These are phyloP conservation scores for Potentilla sterilis DNA, from an alignment of 306 rosid species.

Conservation along the genomic window DNA sequence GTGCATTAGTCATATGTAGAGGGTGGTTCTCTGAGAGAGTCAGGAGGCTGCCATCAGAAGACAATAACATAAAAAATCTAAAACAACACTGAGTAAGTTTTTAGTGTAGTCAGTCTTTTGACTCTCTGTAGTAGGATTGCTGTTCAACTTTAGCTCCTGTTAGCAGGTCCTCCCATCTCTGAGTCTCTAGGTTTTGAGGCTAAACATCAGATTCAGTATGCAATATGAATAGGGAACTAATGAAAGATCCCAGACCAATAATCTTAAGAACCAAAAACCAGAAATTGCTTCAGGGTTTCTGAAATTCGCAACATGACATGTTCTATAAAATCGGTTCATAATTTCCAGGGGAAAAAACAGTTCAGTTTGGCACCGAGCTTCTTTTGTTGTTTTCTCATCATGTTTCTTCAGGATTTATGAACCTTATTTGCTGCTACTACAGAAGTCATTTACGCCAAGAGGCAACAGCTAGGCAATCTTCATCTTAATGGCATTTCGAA, in stretches of 20 bases:
- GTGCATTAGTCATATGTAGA: no score
- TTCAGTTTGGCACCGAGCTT: slow-evolving; percentile 3
- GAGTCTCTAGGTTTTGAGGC: background rate
- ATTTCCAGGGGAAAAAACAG: background rate
- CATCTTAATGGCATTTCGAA: background rate
- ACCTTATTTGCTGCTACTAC: background rate
- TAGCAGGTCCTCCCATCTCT: background rate
- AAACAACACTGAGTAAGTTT: background rate
- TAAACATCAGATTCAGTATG: background rate
- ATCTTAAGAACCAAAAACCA: no score
- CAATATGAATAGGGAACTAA: background rate
- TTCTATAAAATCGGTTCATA: background rate
- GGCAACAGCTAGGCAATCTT: background rate
- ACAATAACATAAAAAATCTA: background rate
- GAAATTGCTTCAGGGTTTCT: background rate
- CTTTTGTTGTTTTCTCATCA: slow-evolving; percentile 5
- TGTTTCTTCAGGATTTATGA: slow-evolving; percentile 6
- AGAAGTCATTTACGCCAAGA: background rate
- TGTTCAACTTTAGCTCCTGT: background rate
- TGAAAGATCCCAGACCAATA: background rate
- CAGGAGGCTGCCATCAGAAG: background rate
- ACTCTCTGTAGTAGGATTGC: background rate
- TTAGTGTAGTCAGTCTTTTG: background rate
- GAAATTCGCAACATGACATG: background rate
- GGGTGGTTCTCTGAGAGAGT: no score